Evolutionary conservation across 345 rosid genomes (phyloP), one percentile per base, ranked within the genome.

Genomic region (Gossypium herbaceum): DNA sequence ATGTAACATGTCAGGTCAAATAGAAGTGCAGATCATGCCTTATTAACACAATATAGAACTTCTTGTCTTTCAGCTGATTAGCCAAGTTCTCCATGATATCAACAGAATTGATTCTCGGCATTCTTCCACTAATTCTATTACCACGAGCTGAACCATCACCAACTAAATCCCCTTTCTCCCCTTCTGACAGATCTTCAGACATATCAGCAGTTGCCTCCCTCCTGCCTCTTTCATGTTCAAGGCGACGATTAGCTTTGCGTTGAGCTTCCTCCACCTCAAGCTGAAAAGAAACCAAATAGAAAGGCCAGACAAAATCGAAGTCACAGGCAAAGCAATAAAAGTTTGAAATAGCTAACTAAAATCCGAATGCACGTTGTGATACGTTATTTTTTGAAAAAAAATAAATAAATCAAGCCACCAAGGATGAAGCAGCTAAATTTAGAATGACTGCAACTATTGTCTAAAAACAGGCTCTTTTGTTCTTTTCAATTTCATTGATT

Each of bases 151-250:
- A 83, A 27, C 82, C 62, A 15, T 84, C 94, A 75, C 79, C 77
- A 48, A 76, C 79, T 22, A 81, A 12, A 45, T 93, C 94, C 41
- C 86, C 97, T 72, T 82, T 86, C 79, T 91, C 94, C 55, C 95
- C 92, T 79, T 89, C 97, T 4, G 90, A 89, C 47, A 85, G 67
- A 62, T 90, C 95, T 74, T 91, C 94, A 0, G 94, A 91, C 92
- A 91, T 86, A 72, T 90, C 97, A 66, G 86, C 94, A 17, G 85
- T 79, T 15, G 92, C 89, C 84, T 90, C 92, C 68, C 77, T 85
- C 64, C 91, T 86, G n/a, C 89, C 92, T 71, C 80, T 87, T 66
- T 93, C 94, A 13, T 78, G 92, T 82, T 86, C 90, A 59, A 86
- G 83, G 12, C 79, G 80, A 4, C 91, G 85, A 39, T 87, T 88